A percentile compares a stretch with the other conserved stretches of the same genome.
Conservation (phyloP, 129 eudicot species). For the Smallanthus sonchifolius region DNA sequence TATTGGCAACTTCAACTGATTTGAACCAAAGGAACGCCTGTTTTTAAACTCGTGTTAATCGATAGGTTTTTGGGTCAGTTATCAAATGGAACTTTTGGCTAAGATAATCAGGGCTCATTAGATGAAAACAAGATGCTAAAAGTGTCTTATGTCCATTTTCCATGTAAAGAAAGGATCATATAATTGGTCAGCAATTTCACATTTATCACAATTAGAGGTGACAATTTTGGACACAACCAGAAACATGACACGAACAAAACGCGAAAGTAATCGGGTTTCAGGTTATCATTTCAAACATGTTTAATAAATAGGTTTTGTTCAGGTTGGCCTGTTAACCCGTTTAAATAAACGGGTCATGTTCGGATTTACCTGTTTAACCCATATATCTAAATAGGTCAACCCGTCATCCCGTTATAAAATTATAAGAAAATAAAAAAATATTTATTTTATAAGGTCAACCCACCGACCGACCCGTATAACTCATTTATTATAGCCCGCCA, state of each 20-base stretch:
- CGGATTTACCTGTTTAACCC: background rate
- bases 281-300: too few relatives aligned
- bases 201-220: too few relatives aligned
- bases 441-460: background rate
- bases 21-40: slow-evolving; percentile 86
- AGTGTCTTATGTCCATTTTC: background rate
- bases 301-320: too few relatives aligned
- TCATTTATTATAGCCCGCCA: background rate
- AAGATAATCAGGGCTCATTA: background rate
- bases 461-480: background rate
- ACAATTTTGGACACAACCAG: too few relatives aligned
- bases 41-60: slow-evolving; percentile 11
- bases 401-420: too few relatives aligned
- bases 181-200: too few relatives aligned
- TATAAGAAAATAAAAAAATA: background rate
- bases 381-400: too few relatives aligned
- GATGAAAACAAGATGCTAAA: background rate
- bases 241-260: background rate
- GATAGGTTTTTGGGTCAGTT: background rate
- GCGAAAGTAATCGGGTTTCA: background rate
- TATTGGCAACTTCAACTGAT: slow-evolving; percentile 77
- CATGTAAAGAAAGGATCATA: too few relatives aligned
- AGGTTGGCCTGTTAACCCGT: too few relatives aligned
- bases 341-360: too few relatives aligned
- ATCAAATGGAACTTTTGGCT: background rate